A percentile compares a stretch with the other conserved stretches of the same genome.
phyloP scores from a whole-genome alignment of 306 rosid species.

The Gastrolobium villosum region DNA sequence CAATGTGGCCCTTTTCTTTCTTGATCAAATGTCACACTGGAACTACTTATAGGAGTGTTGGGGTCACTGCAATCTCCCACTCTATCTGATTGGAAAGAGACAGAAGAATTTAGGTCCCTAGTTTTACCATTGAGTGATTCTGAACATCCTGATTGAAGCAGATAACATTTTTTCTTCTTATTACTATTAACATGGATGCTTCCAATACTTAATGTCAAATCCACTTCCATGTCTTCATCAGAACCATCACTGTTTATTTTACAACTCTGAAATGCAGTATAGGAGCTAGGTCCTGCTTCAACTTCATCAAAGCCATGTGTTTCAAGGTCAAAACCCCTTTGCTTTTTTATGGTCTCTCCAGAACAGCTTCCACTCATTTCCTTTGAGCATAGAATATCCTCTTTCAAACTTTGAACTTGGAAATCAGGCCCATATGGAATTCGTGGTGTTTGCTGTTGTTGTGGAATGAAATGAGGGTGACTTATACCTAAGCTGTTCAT shows the following conservation, averaged over 20 bases:
- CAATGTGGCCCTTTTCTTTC: constrained; percentile 85
- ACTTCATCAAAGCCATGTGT: constrained; percentile 56
- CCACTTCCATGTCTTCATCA: constrained; percentile 80
- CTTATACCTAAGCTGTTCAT: constrained; percentile 53
- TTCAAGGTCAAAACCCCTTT: constrained; percentile 82
- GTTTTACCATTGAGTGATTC: constrained; percentile 48
- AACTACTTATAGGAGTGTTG: constrained; percentile 87
- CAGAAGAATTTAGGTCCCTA: constrained; percentile 61
- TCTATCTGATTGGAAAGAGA: constrained; percentile 79
- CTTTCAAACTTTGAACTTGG: constrained; percentile 60
- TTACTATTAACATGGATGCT: constrained; percentile 60
- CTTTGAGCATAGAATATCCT: constrained; percentile 57
- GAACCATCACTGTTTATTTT: constrained; percentile 52
- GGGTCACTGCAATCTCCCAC: constrained; percentile 83
- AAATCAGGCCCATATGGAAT: constrained; percentile 48
- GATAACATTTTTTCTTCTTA: constrained; percentile 55
- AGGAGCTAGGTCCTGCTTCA: constrained; percentile 62
- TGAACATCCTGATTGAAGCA: constrained; percentile 45
- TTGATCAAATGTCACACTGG: constrained; percentile 85
- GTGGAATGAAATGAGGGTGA: constrained; percentile 54
- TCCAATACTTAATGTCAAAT: constrained; percentile 85
- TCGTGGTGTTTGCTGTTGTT: constrained; percentile 49
- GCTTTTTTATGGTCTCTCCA: constrained; percentile 61
- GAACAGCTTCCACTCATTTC: constrained; percentile 90
- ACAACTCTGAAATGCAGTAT: constrained; percentile 45